Conservation (phyloP, 371 early-diverging fungal species). For the Nosema muscidifuracis region DNA sequence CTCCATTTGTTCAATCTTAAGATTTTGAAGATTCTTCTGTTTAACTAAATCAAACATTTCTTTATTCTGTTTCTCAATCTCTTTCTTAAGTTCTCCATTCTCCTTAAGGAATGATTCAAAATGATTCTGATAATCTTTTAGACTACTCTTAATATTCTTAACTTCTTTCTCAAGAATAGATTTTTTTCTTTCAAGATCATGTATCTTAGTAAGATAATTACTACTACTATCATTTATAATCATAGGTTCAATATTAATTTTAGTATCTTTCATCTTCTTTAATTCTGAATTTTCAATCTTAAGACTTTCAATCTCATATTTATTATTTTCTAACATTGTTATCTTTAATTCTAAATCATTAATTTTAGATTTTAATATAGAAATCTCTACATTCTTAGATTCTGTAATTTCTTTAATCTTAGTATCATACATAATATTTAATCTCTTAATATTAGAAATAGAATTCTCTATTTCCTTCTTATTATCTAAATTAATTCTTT, state of each 20-base stretch:
- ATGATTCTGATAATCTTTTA: slow-evolving; percentile 9
- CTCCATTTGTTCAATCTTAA: slow-evolving; percentile 5
- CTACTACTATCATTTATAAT: background rate
- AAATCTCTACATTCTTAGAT: background rate
- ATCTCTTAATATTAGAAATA: background rate
- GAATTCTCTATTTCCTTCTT: background rate
- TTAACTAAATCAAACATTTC: slow-evolving; percentile 5
- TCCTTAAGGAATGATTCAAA: background rate
- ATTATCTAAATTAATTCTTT: too few relatives aligned
- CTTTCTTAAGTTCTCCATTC: background rate
- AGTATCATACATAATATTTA: background rate
- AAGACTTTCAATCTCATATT: too few relatives aligned
- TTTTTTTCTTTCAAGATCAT: slow-evolving; percentile 11
- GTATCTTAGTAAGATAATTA: background rate
- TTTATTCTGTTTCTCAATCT: slow-evolving; percentile 3
- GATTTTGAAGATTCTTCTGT: background rate
- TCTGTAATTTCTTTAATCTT: background rate
- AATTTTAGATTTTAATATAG: slow-evolving; percentile 4
- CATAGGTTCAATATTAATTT: slow-evolving; percentile 4
- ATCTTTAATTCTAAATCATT: slow-evolving; percentile 11
- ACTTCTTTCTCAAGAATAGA: background rate
- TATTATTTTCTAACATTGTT: slow-evolving; percentile 1
- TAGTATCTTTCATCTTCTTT: background rate
- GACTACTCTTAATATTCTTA: background rate
- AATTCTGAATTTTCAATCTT: background rate